A percentile compares a stretch with the other conserved stretches of the same genome.
These are phyloP conservation scores for Diaporthe amygdali DNA, from an alignment of 2,329 filamentous ascomycete genomes.

Conservation along the genomic window DNA sequence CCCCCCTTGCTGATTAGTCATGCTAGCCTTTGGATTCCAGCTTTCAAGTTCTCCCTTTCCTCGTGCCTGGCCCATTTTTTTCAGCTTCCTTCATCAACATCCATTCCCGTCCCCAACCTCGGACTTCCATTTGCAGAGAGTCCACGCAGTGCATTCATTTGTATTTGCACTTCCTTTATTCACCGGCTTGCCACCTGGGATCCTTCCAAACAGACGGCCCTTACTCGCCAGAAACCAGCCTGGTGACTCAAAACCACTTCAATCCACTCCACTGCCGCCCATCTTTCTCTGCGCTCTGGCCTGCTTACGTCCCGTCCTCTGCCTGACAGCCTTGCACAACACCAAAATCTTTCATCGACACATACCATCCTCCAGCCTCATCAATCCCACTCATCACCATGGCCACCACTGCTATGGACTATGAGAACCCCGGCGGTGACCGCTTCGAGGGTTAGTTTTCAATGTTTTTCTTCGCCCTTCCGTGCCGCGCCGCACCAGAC, in stretches of 20 bases:
- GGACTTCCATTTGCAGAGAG: not conserved
- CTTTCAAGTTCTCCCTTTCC: conserved; percentile 21
- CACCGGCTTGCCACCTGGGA: not conserved
- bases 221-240: not conserved
- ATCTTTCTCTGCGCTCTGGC: not conserved
- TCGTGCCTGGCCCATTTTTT: conserved; percentile 24
- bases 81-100: conserved; percentile 23
- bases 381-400: conserved; percentile 43
- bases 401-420: conserved; percentile 73
- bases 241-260: not conserved
- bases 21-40: not conserved
- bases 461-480: not conserved
- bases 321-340: conserved; percentile 10
- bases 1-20: not conserved
- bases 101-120: conserved; percentile 8
- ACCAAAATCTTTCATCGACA: conserved; percentile 10
- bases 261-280: not conserved
- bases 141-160: not conserved
- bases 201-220: not conserved
- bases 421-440: conserved; percentile 71
- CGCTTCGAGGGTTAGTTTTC: conserved; percentile 65
- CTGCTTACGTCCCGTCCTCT: conserved; percentile 5
- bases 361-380: conserved; percentile 17
- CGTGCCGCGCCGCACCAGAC: not conserved
- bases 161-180: not conserved